Base-by-base conservation (phyloP, 768 basidiomycete species). In the Mrakia blollopis region DNA sequence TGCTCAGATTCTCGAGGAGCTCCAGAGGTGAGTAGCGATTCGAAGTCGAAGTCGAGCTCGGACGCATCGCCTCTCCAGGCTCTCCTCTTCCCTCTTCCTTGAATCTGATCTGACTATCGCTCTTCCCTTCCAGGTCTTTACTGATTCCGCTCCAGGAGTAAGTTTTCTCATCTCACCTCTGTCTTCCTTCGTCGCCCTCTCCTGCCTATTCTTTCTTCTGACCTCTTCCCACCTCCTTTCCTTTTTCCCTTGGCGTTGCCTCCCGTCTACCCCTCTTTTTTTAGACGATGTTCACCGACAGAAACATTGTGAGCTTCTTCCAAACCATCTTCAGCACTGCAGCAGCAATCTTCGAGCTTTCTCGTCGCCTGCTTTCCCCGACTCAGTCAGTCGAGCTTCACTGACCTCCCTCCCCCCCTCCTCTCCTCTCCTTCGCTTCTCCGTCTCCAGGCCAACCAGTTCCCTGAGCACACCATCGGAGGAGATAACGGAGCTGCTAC, bases 271-370 rank as follows among this genome's bases (percentile, higher is more conserved):
- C 37, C 37, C 18, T n/a, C 35, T 7, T 16, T 39, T 23, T 23
- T 39, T 37, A 68, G 65, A 68, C 65, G 39, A 68, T 68, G 65
- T 68, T 68, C 65, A 68, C 65, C 18, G 65, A 68, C 65, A 39
- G 65, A 68, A 68, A 68, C 65, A 68, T 68, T 25, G 65, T 68
- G 25, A 68, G 65, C 61, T 30, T 5, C n/a, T 37, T 21, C 63
- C 37, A 65, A 13, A 8, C 5, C 37, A 37, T 39, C 65, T 68
- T 41, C 25, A 23, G 18, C 52, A 1, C 18, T 25, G 52, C 18
- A 16, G 52, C n/a, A 57, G 54, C 47, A 35, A 30, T 62, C 63
- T 62, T 62, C 28, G 61, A 62, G 7, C 28, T 13, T 30, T 44
- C 37, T 37, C 9, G 35, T 68, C 35, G 65, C 32, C 57, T 57